A percentile compares a stretch with the other conserved stretches of the same genome.
Conservation (phyloP, 257 asterid species). For the Eucommia ulmoides region DNA sequence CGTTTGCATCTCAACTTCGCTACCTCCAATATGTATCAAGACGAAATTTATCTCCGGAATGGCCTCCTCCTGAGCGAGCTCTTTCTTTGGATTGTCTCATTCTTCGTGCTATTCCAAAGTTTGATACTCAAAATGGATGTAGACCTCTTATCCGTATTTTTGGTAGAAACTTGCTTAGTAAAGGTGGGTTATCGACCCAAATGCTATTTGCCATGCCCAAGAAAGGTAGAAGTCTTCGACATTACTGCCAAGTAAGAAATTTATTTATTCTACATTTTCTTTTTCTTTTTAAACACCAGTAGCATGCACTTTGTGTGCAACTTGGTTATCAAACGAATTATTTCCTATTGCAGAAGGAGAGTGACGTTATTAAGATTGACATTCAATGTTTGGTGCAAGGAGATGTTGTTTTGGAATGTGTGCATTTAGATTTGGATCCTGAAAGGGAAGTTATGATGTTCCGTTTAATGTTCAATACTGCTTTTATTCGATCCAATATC, state of each 20-base stretch:
- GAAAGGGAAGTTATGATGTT: constrained; percentile 99
- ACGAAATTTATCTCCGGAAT: constrained; percentile 72
- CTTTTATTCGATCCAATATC: constrained; percentile 88
- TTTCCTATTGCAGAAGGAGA: constrained; percentile 61
- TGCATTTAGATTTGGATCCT: constrained; percentile 83
- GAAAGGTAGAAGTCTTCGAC: constrained; percentile 76
- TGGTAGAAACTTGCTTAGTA: constrained; percentile 87
- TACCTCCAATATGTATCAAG: constrained; percentile 86
- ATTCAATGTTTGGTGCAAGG: constrained; percentile 98
- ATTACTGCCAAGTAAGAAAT: constrained; percentile 63
- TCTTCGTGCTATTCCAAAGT: constrained; percentile 77
- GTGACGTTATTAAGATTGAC: constrained; percentile 94
- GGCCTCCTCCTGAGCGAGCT: constrained; percentile 97
- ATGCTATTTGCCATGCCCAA: constrained; percentile 83
- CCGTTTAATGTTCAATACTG: constrained; percentile 91
- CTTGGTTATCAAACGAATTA: not conserved
- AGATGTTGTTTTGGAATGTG: constrained; percentile 92
- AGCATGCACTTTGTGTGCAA: constrained; percentile 3
- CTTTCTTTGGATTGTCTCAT: constrained; percentile 94
- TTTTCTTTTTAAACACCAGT: too few species aligned
- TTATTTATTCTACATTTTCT: too few species aligned
- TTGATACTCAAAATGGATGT: constrained; percentile 88
- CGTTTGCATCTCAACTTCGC: constrained; percentile 93
- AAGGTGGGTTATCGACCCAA: constrained; percentile 89
- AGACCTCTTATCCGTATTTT: constrained; percentile 79